A percentile compares a stretch with the other conserved stretches of the same genome.
phyloP scores from a whole-genome alignment of 2,329 filamentous ascomycete species.

The Alternaria viburni region DNA sequence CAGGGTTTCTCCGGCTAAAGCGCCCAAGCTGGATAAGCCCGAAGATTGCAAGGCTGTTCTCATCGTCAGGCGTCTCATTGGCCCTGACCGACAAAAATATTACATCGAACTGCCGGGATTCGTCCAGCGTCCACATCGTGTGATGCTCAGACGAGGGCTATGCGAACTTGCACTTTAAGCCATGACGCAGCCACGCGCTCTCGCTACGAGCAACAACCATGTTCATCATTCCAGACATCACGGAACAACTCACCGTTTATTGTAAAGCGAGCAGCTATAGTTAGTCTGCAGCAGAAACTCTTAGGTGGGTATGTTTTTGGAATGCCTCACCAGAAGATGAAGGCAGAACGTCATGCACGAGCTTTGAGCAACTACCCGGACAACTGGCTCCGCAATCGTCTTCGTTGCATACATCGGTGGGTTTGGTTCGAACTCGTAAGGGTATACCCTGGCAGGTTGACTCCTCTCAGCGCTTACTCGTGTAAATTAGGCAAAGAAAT shows the following conservation, averaged over 20 bases:
- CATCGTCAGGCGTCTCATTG: slow-evolving; percentile 18
- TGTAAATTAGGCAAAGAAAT: slow-evolving; percentile 15
- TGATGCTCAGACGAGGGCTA: slow-evolving; percentile 4
- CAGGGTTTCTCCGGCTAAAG: slow-evolving; percentile 31
- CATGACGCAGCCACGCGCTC: slow-evolving; percentile 22
- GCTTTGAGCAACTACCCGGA: neutral
- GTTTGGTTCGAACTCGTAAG: neutral
- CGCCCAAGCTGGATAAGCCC: slow-evolving; percentile 10
- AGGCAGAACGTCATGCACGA: neutral
- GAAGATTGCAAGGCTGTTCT: slow-evolving; percentile 8
- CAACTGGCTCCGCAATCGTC: neutral
- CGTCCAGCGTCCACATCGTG: slow-evolving; percentile 6
- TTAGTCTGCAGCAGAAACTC: neutral
- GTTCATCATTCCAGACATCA: slow-evolving; percentile 25
- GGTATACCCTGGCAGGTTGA: slow-evolving; percentile 2
- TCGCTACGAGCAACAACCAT: slow-evolving; percentile 14
- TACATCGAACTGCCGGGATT: slow-evolving; percentile 29
- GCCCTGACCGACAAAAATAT: slow-evolving; percentile 11
- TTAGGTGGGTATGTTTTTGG: neutral
- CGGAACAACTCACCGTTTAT: neutral
- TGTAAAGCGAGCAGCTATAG: neutral
- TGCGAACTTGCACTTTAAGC: slow-evolving; percentile 10
- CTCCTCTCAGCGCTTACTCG: slow-evolving; percentile 10
- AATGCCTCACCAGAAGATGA: neutral
- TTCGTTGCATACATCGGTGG: neutral